Conservation (phyloP, 257 asterid species). For the Ilex asprella region DNA sequence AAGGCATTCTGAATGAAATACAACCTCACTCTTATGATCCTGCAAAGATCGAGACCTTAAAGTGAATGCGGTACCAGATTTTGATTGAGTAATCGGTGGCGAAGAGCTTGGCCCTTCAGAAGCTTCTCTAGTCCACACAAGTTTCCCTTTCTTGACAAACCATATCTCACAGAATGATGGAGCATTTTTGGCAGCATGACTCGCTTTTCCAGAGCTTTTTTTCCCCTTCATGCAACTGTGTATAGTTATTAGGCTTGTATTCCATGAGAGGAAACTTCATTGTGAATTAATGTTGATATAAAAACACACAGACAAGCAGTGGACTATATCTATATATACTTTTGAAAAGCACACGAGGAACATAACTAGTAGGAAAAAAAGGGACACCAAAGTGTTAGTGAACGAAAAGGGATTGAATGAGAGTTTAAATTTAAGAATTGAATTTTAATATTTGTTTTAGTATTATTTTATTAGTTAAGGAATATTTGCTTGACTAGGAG, state of each 20-base stretch:
- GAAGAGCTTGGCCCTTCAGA: constrained; percentile 25
- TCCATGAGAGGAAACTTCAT: background rate
- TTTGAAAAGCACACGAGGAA: too few relatives aligned
- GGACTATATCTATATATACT: too few relatives aligned
- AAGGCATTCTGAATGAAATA: constrained; percentile 14
- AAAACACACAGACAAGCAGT: background rate
- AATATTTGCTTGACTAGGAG: too few relatives aligned
- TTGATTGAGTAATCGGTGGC: constrained; percentile 23
- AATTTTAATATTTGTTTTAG: too few relatives aligned
- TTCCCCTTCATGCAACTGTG: constrained; percentile 58
- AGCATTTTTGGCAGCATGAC: constrained; percentile 48
- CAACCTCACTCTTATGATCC: constrained; percentile 22
- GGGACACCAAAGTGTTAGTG: too few relatives aligned
- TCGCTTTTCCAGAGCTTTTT: constrained; percentile 59
- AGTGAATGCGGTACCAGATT: constrained; percentile 19
- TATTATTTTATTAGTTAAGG: too few relatives aligned
- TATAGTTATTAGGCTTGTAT: constrained; percentile 16
- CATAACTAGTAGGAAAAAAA: too few relatives aligned
- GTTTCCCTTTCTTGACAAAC: constrained; percentile 67
- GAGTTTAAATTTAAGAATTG: too few relatives aligned
- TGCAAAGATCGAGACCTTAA: constrained; percentile 30
- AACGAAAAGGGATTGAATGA: too few relatives aligned
- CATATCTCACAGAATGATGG: constrained; percentile 73
- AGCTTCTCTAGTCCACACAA: constrained; percentile 58
- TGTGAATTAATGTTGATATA: background rate